phyloP scores from a whole-genome alignment of 2,329 filamentous ascomycete genomes.

The Colletotrichum salicis region DNA sequence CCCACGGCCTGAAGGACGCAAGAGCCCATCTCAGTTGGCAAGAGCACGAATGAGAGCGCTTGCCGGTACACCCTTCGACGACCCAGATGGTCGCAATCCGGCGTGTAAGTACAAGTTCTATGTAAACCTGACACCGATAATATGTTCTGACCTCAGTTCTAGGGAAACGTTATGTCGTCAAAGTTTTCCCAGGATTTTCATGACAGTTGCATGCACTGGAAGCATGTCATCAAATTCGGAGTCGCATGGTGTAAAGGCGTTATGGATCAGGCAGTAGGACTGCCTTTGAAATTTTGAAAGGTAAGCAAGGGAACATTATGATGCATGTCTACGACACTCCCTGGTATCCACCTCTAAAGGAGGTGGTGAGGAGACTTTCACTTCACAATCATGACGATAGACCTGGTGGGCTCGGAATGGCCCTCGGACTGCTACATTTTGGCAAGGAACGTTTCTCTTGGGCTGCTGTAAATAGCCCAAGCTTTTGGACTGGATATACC shows the following conservation, averaged over 20 bases:
- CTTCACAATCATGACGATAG: conserved; percentile 17
- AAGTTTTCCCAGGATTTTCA: conserved; percentile 54
- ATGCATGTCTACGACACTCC: conserved; percentile 21
- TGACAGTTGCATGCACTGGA: conserved; percentile 18
- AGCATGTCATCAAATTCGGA: conserved; percentile 18
- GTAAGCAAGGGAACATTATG: conserved; percentile 7
- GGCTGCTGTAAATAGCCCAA: neutral
- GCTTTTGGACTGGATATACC: conserved; percentile 35
- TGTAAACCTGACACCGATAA: neutral
- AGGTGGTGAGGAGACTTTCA: conserved; percentile 14
- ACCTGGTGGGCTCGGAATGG: conserved; percentile 6
- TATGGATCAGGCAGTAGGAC: conserved; percentile 23
- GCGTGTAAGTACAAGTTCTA: conserved; percentile 48
- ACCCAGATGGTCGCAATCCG: conserved; percentile 52
- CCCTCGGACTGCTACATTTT: conserved; percentile 8
- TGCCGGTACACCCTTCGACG: conserved; percentile 55
- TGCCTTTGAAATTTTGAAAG: conserved; percentile 10
- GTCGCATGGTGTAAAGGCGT: conserved; percentile 31
- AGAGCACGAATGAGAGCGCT: conserved; percentile 56
- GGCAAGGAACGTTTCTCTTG: conserved; percentile 14
- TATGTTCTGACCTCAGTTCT: neutral
- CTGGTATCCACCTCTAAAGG: neutral
- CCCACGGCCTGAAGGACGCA: conserved; percentile 43
- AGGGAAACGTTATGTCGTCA: conserved; percentile 57
- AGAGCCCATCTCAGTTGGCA: conserved; percentile 56